Evolutionary conservation across 495 filamentous ascomycete genomes (phyloP).

Genomic region (Annulohypoxylon stygium): DNA sequence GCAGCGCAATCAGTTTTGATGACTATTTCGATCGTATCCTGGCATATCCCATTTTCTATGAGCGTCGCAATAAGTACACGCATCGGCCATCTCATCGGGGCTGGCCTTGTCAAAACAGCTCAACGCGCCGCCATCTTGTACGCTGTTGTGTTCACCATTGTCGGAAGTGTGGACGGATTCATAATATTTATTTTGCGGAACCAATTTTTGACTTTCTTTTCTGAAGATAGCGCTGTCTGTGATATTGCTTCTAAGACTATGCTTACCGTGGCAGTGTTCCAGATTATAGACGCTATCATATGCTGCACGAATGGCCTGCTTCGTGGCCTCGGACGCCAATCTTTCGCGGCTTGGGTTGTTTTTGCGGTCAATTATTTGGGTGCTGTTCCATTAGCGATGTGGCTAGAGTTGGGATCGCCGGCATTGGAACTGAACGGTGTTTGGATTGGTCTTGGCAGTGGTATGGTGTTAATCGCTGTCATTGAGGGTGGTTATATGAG

Average conservation of each 20-base stretch:
- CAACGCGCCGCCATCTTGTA: conserved; percentile 51
- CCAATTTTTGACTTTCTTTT: conserved; percentile 55
- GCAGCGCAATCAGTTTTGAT: conserved; percentile 77
- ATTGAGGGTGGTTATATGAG: conserved; percentile 52
- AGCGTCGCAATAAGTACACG: conserved; percentile 74
- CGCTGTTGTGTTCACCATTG: conserved; percentile 45
- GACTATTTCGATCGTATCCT: conserved; percentile 71
- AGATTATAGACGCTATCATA: conserved; percentile 53
- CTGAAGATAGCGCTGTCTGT: conserved; percentile 51
- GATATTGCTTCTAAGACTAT: conserved; percentile 47
- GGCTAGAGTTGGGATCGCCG: conserved; percentile 69
- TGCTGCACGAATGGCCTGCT: conserved; percentile 75
- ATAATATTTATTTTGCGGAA: conserved; percentile 52
- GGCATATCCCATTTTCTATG: conserved; percentile 76
- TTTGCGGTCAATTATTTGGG: conserved; percentile 78
- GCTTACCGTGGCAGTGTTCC: conserved; percentile 58
- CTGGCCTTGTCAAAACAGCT: conserved; percentile 51
- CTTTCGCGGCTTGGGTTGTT: conserved; percentile 79
- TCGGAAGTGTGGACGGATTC: conserved; percentile 53
- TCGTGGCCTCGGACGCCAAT: conserved; percentile 75
- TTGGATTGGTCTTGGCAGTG: conserved; percentile 76
- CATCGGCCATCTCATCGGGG: conserved; percentile 74
- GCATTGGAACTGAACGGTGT: conserved; percentile 73
- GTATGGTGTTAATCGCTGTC: conserved; percentile 59
- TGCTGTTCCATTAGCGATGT: conserved; percentile 78